Evolutionary conservation across 768 basidiomycete species (phyloP).

Genomic region (Termitomyces sp.): DNA sequence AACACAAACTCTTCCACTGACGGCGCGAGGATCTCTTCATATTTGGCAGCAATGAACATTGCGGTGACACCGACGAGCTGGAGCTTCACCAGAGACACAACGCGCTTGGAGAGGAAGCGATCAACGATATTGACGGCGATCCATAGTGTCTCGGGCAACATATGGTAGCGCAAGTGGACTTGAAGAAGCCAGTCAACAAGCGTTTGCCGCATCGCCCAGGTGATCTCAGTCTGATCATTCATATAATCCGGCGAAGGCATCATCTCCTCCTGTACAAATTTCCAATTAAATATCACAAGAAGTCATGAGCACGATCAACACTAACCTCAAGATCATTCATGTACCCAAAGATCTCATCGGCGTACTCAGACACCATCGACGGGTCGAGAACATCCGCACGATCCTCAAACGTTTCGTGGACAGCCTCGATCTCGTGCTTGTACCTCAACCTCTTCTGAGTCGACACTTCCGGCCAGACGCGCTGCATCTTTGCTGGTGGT

Average conservation of each 20-base stretch:
- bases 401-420: slow-evolving; percentile 70
- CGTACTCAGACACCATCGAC: slow-evolving; percentile 97
- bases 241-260: slow-evolving; percentile 96
- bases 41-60: slow-evolving; percentile 99
- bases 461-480: slow-evolving; percentile 73
- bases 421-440: slow-evolving; percentile 57
- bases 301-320: slow-evolving; percentile 5
- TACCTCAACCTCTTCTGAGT: slow-evolving; percentile 59
- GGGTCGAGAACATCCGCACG: slow-evolving; percentile 76
- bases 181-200: slow-evolving; percentile 98
- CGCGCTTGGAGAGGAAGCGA: slow-evolving; percentile 85
- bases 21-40: slow-evolving; percentile 98
- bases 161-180: slow-evolving; percentile 96
- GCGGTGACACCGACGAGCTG: slow-evolving; percentile 98
- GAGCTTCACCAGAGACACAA: slow-evolving; percentile 85
- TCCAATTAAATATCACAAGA: slow-evolving; percentile 18
- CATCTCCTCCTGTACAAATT: slow-evolving; percentile 56
- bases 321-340: slow-evolving; percentile 92
- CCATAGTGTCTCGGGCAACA: slow-evolving; percentile 99
- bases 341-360: slow-evolving; percentile 97
- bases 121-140: slow-evolving; percentile 97
- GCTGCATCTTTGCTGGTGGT: slow-evolving; percentile 39
- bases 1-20: slow-evolving; percentile 97
- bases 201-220: slow-evolving; percentile 92
- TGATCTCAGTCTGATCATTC: slow-evolving; percentile 88